phyloP scores from a whole-genome alignment of 2,329 filamentous ascomycete genomes.

The Aspergillus sp. region DNA sequence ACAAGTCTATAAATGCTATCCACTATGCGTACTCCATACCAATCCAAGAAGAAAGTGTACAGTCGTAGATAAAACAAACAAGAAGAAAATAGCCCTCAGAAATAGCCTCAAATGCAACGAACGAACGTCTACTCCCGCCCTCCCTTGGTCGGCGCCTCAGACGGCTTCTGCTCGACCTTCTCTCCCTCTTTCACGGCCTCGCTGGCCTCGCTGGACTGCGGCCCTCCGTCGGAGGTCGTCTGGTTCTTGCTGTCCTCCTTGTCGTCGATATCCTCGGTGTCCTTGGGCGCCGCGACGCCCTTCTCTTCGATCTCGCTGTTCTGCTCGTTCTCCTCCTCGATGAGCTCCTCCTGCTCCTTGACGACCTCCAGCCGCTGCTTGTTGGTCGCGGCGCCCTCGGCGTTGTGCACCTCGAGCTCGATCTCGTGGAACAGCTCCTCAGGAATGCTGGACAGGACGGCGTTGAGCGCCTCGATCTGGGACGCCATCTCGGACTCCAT shows the following conservation, averaged over 20 bases:
- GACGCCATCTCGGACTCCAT: conserved; percentile 74
- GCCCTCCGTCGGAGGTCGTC: conserved; percentile 34
- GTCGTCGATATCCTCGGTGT: conserved; percentile 89
- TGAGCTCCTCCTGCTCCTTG: conserved; percentile 96
- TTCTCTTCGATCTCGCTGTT: conserved; percentile 68
- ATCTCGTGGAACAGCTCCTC: conserved; percentile 99
- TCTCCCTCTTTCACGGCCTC: conserved; percentile 34
- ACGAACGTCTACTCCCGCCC: conserved; percentile 22
- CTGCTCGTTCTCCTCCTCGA: conserved; percentile 93
- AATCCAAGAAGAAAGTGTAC: conserved; percentile 5
- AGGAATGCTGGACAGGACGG: conserved; percentile 86
- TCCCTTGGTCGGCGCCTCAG: conserved; percentile 5
- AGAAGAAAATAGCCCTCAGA: background rate
- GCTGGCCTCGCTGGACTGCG: conserved; percentile 40
- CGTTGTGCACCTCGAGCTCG: conserved; percentile 92
- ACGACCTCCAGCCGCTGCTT: conserved; percentile 97
- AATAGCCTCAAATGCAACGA: no score
- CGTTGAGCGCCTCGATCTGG: conserved; percentile 86
- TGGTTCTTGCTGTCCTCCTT: conserved; percentile 59
- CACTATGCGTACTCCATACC: no score
- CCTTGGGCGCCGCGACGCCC: conserved; percentile 66
- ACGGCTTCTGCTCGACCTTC: conserved; percentile 21
- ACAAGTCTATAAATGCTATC: no score
- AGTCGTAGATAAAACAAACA: conserved; percentile 2
- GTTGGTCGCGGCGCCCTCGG: conserved; percentile 95